These are phyloP conservation scores for Naumovozyma dairenensis DNA, from an alignment of 805 yeast genomes.

Conservation along the genomic window DNA sequence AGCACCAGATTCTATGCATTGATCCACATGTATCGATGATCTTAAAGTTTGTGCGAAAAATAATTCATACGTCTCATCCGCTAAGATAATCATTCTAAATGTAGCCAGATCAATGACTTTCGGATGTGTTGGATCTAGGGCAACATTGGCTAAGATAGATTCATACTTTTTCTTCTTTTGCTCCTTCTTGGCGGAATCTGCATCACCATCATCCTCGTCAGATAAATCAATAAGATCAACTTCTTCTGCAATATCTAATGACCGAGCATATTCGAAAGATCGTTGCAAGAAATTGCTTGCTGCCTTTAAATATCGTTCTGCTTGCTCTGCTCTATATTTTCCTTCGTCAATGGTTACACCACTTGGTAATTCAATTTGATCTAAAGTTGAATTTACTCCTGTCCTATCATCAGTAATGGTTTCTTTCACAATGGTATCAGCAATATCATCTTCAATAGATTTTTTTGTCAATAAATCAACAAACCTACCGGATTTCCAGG, in stretches of 20 bases:
- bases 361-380: constrained; percentile 42
- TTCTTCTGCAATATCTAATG: constrained; percentile 40
- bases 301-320: constrained; percentile 76
- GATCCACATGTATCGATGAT: constrained; percentile 55
- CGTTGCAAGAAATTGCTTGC: constrained; percentile 80
- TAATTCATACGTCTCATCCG: constrained; percentile 86
- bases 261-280: constrained; percentile 83
- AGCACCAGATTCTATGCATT: constrained; percentile 36
- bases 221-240: constrained; percentile 35
- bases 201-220: constrained; percentile 29
- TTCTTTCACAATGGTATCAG: constrained; percentile 43
- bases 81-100: constrained; percentile 86
- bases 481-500: constrained; percentile 66
- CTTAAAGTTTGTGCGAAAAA: constrained; percentile 65
- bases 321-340: constrained; percentile 50
- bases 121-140: constrained; percentile 73
- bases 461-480: constrained; percentile 57
- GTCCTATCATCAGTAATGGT: constrained; percentile 15
- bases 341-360: constrained; percentile 56
- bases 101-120: constrained; percentile 71
- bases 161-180: constrained; percentile 19
- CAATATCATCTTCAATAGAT: constrained; percentile 56
- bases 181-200: constrained; percentile 12
- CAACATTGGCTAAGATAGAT: constrained; percentile 58
- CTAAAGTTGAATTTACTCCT: constrained; percentile 19